Conservation (phyloP, 2,329 filamentous ascomycete genomes). For the Hypoxylon sp. region DNA sequence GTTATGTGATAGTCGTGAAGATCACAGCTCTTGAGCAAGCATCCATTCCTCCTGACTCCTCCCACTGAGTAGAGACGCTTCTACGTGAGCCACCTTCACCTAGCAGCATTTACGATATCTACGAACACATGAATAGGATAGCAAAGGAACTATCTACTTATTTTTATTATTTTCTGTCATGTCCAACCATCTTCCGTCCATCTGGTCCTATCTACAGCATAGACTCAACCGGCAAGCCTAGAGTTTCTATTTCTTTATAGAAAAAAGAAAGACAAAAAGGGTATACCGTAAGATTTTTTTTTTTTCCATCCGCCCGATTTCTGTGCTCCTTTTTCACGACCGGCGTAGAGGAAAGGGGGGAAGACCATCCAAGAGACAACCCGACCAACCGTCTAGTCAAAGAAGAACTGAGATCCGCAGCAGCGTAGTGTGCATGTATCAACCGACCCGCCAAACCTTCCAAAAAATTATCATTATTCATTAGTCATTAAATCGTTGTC, state of each 20-base stretch:
- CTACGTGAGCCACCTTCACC: background rate
- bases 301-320: background rate
- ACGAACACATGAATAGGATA: background rate
- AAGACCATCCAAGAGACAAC: background rate
- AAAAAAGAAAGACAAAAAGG: background rate
- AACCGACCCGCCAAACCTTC: background rate
- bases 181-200: background rate
- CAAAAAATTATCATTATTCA: too few species aligned
- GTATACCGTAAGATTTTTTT: background rate
- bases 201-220: background rate
- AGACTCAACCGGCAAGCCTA: background rate
- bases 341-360: background rate
- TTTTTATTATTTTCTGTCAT: background rate
- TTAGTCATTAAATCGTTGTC: background rate
- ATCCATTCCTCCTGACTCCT: background rate
- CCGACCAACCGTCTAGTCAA: constrained; percentile 5
- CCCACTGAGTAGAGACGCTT: background rate
- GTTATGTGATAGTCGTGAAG: background rate
- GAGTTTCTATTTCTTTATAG: background rate
- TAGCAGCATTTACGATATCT: background rate
- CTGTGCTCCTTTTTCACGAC: background rate
- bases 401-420: background rate
- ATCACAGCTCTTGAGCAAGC: background rate
- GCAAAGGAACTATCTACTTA: background rate
- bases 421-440: background rate